A percentile compares a stretch with the other conserved stretches of the same genome.
Conservation (phyloP, 495 filamentous ascomycete species). For the Neurospora tetrasperma region DNA sequence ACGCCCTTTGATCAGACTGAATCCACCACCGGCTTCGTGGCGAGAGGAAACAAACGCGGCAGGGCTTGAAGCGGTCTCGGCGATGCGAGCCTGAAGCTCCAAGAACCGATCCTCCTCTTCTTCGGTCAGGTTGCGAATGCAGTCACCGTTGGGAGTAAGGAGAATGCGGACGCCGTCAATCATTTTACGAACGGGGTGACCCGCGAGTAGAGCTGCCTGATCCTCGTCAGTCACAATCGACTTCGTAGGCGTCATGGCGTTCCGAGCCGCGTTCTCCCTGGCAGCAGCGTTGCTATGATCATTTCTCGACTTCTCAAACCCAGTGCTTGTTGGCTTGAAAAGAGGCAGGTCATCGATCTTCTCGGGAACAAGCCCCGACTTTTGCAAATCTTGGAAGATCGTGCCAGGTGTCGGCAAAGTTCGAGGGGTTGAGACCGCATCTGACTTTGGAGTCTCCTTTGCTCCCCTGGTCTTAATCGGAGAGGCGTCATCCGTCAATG, state of each 20-base stretch:
- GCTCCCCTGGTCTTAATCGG: conserved; percentile 5
- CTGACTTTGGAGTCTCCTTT: conserved; percentile 9
- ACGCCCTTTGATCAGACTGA: conserved; percentile 44
- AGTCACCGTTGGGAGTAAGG: conserved; percentile 69
- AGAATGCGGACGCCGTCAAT: conserved; percentile 45
- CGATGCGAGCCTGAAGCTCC: conserved; percentile 54
- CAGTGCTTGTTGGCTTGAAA: conserved; percentile 18
- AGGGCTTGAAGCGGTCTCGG: conserved; percentile 29
- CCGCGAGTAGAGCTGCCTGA: conserved; percentile 35
- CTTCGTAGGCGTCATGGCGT: conserved; percentile 27
- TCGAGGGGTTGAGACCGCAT: conserved; percentile 6
- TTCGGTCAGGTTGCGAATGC: conserved; percentile 61
- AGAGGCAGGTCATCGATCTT: conserved; percentile 25
- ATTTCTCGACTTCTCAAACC: conserved; percentile 13
- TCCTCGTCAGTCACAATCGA: conserved; percentile 43
- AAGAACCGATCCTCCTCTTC: conserved; percentile 74
- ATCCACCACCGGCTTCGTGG: conserved; percentile 36
- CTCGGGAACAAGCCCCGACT: conserved; percentile 12
- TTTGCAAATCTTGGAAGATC: conserved; percentile 26
- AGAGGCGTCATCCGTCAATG: conserved; percentile 17
- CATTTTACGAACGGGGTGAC: conserved; percentile 40
- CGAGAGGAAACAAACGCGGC: conserved; percentile 39
- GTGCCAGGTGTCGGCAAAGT: conserved; percentile 26
- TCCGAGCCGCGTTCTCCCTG: conserved; percentile 8
- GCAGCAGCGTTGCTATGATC: conserved; percentile 4